Evolutionary conservation across 2,329 filamentous ascomycete genomes (phyloP).

Genomic region (Mycogone perniciosa): DNA sequence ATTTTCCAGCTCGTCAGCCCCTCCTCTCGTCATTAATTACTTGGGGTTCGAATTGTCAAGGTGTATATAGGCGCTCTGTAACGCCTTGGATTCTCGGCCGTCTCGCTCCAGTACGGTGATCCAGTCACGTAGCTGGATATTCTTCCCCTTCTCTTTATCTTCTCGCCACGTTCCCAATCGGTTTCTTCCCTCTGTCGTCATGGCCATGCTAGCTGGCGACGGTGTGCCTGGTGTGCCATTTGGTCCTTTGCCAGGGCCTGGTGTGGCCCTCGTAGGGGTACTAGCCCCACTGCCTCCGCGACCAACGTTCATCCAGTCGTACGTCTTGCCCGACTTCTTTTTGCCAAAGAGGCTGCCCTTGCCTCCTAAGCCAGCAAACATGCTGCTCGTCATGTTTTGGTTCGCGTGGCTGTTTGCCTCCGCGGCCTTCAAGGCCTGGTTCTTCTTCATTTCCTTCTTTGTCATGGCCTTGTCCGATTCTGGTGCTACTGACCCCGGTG

Average conservation of each 20-base stretch:
- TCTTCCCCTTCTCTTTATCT: conserved; percentile 66
- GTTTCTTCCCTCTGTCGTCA: conserved; percentile 54
- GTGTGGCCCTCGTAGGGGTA: conserved; percentile 39
- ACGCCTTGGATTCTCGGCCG: conserved; percentile 56
- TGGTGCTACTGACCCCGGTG: conserved; percentile 56
- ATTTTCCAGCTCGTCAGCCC: conserved; percentile 14
- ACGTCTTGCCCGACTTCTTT: conserved; percentile 60
- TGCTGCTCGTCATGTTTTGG: conserved; percentile 75
- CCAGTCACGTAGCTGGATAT: conserved; percentile 81
- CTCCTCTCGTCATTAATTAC: conserved; percentile 21
- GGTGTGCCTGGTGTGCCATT: conserved; percentile 28
- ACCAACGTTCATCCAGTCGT: conserved; percentile 64
- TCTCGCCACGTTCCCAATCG: conserved; percentile 72
- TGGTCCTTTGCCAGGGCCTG: conserved; percentile 28
- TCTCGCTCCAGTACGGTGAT: conserved; percentile 74
- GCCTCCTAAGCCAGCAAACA: conserved; percentile 61
- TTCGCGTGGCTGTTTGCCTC: conserved; percentile 74
- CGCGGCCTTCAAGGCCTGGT: conserved; percentile 66
- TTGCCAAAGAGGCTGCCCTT: conserved; percentile 51
- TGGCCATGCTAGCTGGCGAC: conserved; percentile 28
- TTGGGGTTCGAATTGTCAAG: conserved; percentile 45
- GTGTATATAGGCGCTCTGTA: conserved; percentile 52
- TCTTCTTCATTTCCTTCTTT: conserved; percentile 81
- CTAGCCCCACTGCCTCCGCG: conserved; percentile 46
- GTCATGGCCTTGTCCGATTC: conserved; percentile 64